Conservation (phyloP, 495 filamentous ascomycete genomes). For the Mycothermus thermophilus region DNA sequence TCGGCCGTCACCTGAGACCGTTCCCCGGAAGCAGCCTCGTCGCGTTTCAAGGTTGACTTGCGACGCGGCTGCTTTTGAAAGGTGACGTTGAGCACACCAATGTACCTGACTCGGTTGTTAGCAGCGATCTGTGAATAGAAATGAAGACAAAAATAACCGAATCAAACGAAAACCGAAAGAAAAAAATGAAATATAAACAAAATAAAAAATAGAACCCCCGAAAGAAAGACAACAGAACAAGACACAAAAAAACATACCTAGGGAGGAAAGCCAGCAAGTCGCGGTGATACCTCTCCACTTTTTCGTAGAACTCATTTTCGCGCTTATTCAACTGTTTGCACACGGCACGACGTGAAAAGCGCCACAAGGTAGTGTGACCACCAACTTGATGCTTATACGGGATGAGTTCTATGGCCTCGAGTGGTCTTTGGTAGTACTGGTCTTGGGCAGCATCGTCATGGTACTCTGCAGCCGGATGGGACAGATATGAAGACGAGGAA, state of each 20-base stretch:
- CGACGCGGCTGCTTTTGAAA: conserved; percentile 73
- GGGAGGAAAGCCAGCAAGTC: conserved; percentile 83
- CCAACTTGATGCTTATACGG: conserved; percentile 96
- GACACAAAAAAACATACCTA: conserved; percentile 45
- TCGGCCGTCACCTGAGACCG: conserved; percentile 2
- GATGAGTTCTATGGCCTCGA: conserved; percentile 89
- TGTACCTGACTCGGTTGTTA: conserved; percentile 48
- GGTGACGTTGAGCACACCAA: conserved; percentile 93
- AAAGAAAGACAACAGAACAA: conserved; percentile 1
- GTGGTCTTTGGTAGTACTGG: conserved; percentile 39
- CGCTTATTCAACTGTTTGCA: conserved; percentile 96
- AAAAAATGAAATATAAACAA: background rate
- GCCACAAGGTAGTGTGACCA: conserved; percentile 89
- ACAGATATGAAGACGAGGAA: conserved; percentile 17
- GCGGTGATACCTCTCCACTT: conserved; percentile 76
- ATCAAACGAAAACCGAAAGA: background rate
- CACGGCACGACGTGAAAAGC: conserved; percentile 85
- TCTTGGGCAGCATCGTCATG: conserved; percentile 35
- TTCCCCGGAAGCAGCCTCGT: conserved; percentile 21
- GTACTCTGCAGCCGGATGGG: conserved; percentile 25
- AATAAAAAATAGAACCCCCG: background rate
- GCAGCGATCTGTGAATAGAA: background rate
- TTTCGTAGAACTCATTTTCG: conserved; percentile 98
- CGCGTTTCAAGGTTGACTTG: conserved; percentile 39
- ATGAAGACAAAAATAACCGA: too few species aligned